Conservation (phyloP, 1,284 basidiomycete genomes). For the Cystobasidium slooffiae region DNA sequence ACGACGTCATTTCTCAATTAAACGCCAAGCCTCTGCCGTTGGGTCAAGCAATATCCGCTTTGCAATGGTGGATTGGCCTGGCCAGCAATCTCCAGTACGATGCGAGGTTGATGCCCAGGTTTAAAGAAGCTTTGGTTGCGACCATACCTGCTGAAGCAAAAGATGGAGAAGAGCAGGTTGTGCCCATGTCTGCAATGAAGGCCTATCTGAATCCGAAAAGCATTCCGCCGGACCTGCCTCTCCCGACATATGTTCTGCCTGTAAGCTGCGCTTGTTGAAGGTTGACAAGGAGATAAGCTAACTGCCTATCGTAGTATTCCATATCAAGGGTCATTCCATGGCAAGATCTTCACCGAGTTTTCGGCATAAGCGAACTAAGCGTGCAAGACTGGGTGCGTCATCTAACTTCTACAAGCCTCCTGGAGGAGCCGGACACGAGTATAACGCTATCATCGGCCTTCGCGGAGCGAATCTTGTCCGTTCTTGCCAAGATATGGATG, state of each 20-base stretch:
- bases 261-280: constrained; percentile 3
- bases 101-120: constrained; percentile 41
- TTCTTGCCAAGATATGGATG: constrained; percentile 77
- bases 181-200: constrained; percentile 71
- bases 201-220: constrained; percentile 75
- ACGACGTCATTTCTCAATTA: constrained; percentile 84
- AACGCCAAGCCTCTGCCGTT: constrained; percentile 71
- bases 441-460: constrained; percentile 72
- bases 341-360: constrained; percentile 55
- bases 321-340: constrained; percentile 65
- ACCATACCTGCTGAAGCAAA: constrained; percentile 40
- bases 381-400: constrained; percentile 76
- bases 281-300: neutral
- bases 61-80: constrained; percentile 85
- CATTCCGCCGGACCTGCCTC: constrained; percentile 80
- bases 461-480: constrained; percentile 77
- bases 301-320: constrained; percentile 56
- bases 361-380: constrained; percentile 78
- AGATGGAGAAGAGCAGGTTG: constrained; percentile 60
- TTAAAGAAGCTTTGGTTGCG: constrained; percentile 68
- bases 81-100: constrained; percentile 57
- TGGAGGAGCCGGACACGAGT: constrained; percentile 67
- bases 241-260: constrained; percentile 79
- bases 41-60: constrained; percentile 76
- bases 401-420: constrained; percentile 63